These are phyloP conservation scores for Prunus persica DNA, from an alignment of 306 rosid species.

Conservation along the genomic window Prunus_persica_NCBIv2 NC_034012.1:3646501-3647000, in stretches of 20 bases:
- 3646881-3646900: slow-evolving; percentile 33
- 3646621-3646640: slow-evolving; percentile 18
- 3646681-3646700: background rate
- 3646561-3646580: slow-evolving; percentile 43
- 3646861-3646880: slow-evolving; percentile 30
- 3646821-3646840: slow-evolving; percentile 44
- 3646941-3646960: background rate
- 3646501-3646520: slow-evolving; percentile 84
- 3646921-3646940: slow-evolving; percentile 11
- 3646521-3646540: slow-evolving; percentile 62
- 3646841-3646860: slow-evolving; percentile 25
- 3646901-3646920: slow-evolving; percentile 59
- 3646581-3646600: slow-evolving; percentile 11
- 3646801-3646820: slow-evolving; percentile 44
- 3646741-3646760: slow-evolving; percentile 32
- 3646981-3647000: background rate
- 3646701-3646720: slow-evolving; percentile 22
- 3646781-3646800: slow-evolving; percentile 80
- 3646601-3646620: slow-evolving; percentile 21
- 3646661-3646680: slow-evolving; percentile 4
- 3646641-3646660: background rate
- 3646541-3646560: slow-evolving; percentile 84
- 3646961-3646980: background rate
- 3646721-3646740: slow-evolving; percentile 47
- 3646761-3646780: slow-evolving; percentile 47